Percentiles rank a stretch among this genome's conserved stretches.
These are phyloP conservation scores for Phytophthora foliorum DNA, from an alignment of 352 stramenopile species.

Conservation along the genomic window DNA sequence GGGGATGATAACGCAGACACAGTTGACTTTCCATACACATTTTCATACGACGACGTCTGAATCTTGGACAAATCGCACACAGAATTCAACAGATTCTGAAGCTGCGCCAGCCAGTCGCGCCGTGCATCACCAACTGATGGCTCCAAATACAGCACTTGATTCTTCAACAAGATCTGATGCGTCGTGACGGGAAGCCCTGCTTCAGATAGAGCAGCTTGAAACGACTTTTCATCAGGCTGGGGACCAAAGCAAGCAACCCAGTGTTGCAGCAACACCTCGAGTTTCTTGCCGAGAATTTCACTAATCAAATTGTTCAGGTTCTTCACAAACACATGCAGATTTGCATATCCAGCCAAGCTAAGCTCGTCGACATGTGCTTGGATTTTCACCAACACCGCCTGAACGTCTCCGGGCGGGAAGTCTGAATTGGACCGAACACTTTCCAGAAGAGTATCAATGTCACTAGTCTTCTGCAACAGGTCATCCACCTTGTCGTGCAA, in stretches of 20 bases:
- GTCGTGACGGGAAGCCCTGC: conserved; percentile 58
- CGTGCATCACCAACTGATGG: conserved; percentile 95
- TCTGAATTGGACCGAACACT: conserved; percentile 68
- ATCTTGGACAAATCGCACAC: conserved; percentile 95
- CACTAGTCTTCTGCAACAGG: conserved; percentile 92
- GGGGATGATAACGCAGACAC: conserved; percentile 70
- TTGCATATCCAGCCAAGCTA: conserved; percentile 95
- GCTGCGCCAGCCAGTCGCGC: conserved; percentile 88
- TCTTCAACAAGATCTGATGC: conserved; percentile 96
- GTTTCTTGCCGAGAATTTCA: conserved; percentile 83
- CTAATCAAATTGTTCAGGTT: conserved; percentile 92
- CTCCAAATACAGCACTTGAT: conserved; percentile 97
- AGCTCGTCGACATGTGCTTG: conserved; percentile 96
- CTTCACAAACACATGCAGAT: conserved; percentile 93
- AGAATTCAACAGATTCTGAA: conserved; percentile 95
- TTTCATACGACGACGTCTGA: conserved; percentile 88
- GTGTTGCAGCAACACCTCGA: conserved; percentile 65
- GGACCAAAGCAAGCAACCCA: conserved; percentile 80
- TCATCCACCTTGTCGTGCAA: conserved; percentile 99
- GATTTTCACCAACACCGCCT: conserved; percentile 83
- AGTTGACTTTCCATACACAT: conserved; percentile 82
- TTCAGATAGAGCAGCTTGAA: conserved; percentile 56
- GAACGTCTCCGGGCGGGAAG: conserved; percentile 58
- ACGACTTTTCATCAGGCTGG: conserved; percentile 68
- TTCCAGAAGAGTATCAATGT: conserved; percentile 94